phyloP scores from a whole-genome alignment of 139 green algal genomes.

The Ulvella scutata region DNA sequence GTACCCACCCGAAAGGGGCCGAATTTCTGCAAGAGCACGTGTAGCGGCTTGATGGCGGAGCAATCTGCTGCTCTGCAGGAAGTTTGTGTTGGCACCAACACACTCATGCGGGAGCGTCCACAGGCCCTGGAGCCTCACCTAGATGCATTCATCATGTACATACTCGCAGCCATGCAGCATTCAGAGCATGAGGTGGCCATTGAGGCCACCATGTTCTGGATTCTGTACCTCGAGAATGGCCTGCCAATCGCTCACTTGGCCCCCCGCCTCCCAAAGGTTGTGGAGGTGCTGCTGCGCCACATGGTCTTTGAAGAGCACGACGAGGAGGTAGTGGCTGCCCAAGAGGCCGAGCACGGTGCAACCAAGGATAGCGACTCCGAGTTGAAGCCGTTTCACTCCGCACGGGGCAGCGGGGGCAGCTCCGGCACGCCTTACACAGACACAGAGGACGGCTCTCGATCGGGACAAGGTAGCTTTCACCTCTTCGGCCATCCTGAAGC shows the following conservation, averaged over 20 bases:
- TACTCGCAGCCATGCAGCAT: constrained; percentile 9
- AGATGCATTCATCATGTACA: background rate
- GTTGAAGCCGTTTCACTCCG: constrained; percentile 39
- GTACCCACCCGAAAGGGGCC: no score
- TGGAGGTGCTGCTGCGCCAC: constrained; percentile 87
- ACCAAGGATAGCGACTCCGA: constrained; percentile 43
- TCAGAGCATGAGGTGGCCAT: constrained; percentile 60
- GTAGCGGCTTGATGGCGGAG: no score
- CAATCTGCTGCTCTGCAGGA: background rate
- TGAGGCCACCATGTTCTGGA: constrained; percentile 94
- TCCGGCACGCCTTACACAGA: background rate
- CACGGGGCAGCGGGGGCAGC: background rate
- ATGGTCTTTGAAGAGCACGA: constrained; percentile 90
- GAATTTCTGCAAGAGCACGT: no score
- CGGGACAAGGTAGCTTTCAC: background rate
- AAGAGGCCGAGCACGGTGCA: constrained; percentile 16
- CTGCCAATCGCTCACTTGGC: constrained; percentile 32
- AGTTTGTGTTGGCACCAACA: background rate
- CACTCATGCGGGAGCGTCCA: background rate
- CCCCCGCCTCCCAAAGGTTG: constrained; percentile 59
- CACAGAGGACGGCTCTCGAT: background rate
- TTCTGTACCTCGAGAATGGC: constrained; percentile 57
- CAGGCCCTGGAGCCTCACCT: background rate
- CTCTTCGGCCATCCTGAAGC: no score
- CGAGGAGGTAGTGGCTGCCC: constrained; percentile 68